Evolutionary conservation across 169 alveolate genomes (phyloP).

Genomic region (Cryptosporidium canis): DNA sequence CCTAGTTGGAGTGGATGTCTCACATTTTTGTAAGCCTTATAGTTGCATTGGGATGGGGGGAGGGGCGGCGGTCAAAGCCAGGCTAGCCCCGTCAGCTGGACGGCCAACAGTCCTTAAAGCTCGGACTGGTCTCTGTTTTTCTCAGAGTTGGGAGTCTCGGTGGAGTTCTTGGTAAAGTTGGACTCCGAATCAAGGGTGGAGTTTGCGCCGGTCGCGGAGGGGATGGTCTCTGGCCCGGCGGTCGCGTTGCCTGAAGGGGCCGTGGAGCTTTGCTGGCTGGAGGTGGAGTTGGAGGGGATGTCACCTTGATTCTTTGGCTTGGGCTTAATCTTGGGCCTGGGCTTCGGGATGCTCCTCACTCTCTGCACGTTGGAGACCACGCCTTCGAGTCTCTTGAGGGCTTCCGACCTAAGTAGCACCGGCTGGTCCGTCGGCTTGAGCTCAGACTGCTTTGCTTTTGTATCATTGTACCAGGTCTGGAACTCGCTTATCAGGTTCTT

Average conservation of each 20-base stretch:
- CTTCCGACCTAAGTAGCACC: conserved; percentile 15
- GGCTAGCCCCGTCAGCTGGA: not conserved
- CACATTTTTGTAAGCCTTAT: not conserved
- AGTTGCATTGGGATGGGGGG: not conserved
- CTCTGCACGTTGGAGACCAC: conserved; percentile 10
- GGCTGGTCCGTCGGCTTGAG: conserved; percentile 50
- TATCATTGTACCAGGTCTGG: conserved; percentile 40
- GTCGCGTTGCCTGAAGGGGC: not conserved
- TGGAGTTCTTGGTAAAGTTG: not conserved
- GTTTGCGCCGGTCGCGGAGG: not conserved
- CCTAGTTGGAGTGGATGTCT: too few species aligned
- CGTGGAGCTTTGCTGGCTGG: not conserved
- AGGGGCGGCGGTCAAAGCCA: not conserved
- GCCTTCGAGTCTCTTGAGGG: conserved; percentile 1
- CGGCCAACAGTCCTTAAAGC: not conserved
- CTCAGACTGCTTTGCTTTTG: not conserved
- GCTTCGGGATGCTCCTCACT: conserved; percentile 52
- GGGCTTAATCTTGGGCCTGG: conserved; percentile 61
- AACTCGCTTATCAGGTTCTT: conserved; percentile 16
- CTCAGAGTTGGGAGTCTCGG: not conserved
- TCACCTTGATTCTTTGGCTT: not conserved
- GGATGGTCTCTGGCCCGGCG: not conserved
- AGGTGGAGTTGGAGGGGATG: not conserved
- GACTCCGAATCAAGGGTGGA: not conserved
- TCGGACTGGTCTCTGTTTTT: conserved; percentile 20